Base-by-base conservation (phyloP, 2,329 filamentous ascomycete species). In the Tricladium varicosporioides region DNA sequence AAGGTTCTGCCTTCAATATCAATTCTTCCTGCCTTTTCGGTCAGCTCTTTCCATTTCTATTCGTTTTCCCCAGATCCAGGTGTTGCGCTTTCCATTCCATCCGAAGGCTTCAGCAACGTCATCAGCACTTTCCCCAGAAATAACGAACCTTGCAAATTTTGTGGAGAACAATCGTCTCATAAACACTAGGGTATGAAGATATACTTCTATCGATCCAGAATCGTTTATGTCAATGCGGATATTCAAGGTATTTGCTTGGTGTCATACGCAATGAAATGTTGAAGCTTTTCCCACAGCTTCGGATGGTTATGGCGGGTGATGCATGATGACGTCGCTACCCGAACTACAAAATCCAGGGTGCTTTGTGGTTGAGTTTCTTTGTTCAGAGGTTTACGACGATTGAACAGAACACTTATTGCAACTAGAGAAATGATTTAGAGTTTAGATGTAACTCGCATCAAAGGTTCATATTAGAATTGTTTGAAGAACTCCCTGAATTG, bases 41-140 rank as follows among this genome's bases (percentile, higher is more conserved):
- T 63, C 57, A 64, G 62, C 58, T 53, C 61, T 53, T 65, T 65
- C 62, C 59, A 46, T 47, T 50, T 36, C 48, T 14, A 18, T 50
- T 48, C 18, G 27, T 31, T 46, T 7, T 33, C 43, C 16, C 40
- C 32, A 50, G 19, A 14, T 40, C n/a, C 3, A 13, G 11, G 36
- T n/a, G n/a, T 40, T 40, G 36, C 36, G n/a, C 36, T 10, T 40
- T 40, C 36, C 9, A 40, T 40, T 44, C 57, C 31, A 53, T 31
- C 32, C 52, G 32, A 16, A 36, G 48, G 48, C 47, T 27, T 44
- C 46, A 54, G 27, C 42, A 43, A 57, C 54, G 62, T 60, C 59
- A 60, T 57, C 16, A 18, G 31, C 36, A 51, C 11, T 19, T 36
- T 40, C 32, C 32, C 43, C n/a, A 22, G 43, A 5, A 33, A 47